Conservation (phyloP, 352 stramenopile genomes). For the Phytophthora sp. region DNA sequence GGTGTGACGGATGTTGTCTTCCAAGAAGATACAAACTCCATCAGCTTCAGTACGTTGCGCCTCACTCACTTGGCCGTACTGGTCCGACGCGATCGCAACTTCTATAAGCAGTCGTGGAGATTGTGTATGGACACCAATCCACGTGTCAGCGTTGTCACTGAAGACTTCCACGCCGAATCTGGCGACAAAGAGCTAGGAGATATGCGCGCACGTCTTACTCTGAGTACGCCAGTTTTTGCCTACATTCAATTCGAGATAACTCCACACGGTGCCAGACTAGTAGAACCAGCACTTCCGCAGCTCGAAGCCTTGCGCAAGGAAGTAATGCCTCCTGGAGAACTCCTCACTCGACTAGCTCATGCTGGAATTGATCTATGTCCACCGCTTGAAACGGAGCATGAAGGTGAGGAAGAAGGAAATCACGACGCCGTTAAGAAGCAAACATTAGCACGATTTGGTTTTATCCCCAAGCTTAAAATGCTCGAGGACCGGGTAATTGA, state of each 20-base stretch:
- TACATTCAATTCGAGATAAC: conserved; percentile 76
- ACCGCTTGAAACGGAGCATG: conserved; percentile 20
- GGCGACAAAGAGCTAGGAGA: conserved; percentile 14
- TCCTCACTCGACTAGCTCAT: conserved; percentile 57
- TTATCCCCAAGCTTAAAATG: conserved; percentile 60
- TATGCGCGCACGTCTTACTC: conserved; percentile 49
- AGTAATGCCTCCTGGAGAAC: conserved; percentile 56
- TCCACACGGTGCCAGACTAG: conserved; percentile 57
- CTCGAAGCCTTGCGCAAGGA: conserved; percentile 45
- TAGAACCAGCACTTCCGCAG: conserved; percentile 55
- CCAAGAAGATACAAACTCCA: conserved; percentile 57
- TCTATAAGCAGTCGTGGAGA: conserved; percentile 66
- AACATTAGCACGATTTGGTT: conserved; percentile 29
- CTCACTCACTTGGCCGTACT: conserved; percentile 76
- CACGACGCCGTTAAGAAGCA: conserved; percentile 37
- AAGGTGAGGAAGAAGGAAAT: conserved; percentile 7
- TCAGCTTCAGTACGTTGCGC: conserved; percentile 81
- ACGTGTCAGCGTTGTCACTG: conserved; percentile 5
- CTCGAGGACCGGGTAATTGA: conserved; percentile 78
- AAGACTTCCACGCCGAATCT: conserved; percentile 11
- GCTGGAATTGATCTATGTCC: conserved; percentile 75
- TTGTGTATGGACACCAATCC: conserved; percentile 62
- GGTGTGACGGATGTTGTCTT: conserved; percentile 73
- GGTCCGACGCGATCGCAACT: conserved; percentile 73
- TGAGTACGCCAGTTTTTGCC: conserved; percentile 64